phyloP scores from a whole-genome alignment of 805 yeast species.

The Starmerella cellae region DNA sequence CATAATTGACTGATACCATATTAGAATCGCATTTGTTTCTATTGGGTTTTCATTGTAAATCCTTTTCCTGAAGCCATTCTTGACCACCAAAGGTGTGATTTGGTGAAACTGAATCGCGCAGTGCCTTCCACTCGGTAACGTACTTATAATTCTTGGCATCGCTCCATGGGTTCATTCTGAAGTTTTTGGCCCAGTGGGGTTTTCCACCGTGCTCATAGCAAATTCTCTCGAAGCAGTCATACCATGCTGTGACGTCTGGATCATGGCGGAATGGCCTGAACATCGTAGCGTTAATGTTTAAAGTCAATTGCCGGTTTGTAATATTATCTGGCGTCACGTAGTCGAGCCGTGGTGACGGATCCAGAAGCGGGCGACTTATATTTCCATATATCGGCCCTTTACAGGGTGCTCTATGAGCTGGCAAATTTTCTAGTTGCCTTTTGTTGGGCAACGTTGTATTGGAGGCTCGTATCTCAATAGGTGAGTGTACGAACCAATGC shows the following conservation, averaged over 20 bases:
- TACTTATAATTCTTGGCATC: slow-evolving; percentile 44
- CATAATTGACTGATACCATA: background rate
- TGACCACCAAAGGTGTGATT: slow-evolving; percentile 67
- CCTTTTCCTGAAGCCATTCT: slow-evolving; percentile 74
- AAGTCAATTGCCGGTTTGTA: slow-evolving; percentile 63
- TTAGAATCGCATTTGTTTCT: no score
- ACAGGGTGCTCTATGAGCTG: background rate
- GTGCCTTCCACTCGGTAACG: slow-evolving; percentile 43
- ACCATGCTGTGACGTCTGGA: slow-evolving; percentile 66
- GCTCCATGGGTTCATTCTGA: slow-evolving; percentile 43
- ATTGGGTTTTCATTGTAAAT: slow-evolving; percentile 27
- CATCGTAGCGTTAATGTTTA: slow-evolving; percentile 87
- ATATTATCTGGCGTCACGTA: slow-evolving; percentile 38
- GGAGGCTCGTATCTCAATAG: slow-evolving; percentile 87
- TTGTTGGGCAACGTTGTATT: slow-evolving; percentile 39
- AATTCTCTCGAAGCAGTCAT: slow-evolving; percentile 63
- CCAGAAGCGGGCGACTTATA: slow-evolving; percentile 65
- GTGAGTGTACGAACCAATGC: slow-evolving; percentile 81
- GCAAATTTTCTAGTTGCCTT: background rate
- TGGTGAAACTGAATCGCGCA: slow-evolving; percentile 65
- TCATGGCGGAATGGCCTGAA: slow-evolving; percentile 80
- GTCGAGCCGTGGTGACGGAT: slow-evolving; percentile 57
- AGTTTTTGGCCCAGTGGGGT: slow-evolving; percentile 98
- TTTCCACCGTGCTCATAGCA: slow-evolving; percentile 71
- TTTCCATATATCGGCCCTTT: slow-evolving; percentile 77